These are phyloP conservation scores for Zopfia rhizophila DNA, from an alignment of 2,329 filamentous ascomycete species.

Conservation along the genomic window DNA sequence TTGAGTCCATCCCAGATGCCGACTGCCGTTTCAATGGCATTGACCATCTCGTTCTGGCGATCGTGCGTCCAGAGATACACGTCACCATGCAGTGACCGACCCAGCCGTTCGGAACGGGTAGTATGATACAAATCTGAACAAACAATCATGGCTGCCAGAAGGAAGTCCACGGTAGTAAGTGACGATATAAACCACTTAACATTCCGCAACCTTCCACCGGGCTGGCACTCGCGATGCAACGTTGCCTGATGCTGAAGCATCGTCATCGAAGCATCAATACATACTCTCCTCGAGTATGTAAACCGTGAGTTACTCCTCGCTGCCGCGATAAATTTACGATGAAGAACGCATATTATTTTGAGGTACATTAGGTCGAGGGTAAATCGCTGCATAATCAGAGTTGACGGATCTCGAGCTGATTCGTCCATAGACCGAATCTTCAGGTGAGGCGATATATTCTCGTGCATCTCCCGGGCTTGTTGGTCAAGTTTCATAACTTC, in stretches of 20 bases:
- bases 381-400: slow-evolving; percentile 81
- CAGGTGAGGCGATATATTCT: slow-evolving; percentile 81
- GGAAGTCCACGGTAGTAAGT: slow-evolving; percentile 84
- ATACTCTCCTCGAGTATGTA: slow-evolving; percentile 82
- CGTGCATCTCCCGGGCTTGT: slow-evolving; percentile 65
- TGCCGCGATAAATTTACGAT: slow-evolving; percentile 84
- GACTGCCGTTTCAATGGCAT: slow-evolving; percentile 75
- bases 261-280: slow-evolving; percentile 86
- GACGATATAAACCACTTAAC: slow-evolving; percentile 83
- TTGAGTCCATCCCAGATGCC: slow-evolving; percentile 83
- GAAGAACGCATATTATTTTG: slow-evolving; percentile 88
- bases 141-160: slow-evolving; percentile 86
- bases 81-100: slow-evolving; percentile 48
- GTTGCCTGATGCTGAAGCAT: slow-evolving; percentile 81
- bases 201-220: slow-evolving; percentile 75
- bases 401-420: slow-evolving; percentile 74
- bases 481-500: slow-evolving; percentile 70
- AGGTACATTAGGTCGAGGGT: slow-evolving; percentile 86
- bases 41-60: slow-evolving; percentile 77
- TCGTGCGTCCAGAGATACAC: slow-evolving; percentile 58
- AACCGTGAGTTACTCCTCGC: slow-evolving; percentile 84
- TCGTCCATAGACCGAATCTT: slow-evolving; percentile 79
- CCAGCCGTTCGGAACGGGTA: slow-evolving; percentile 55
- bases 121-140: slow-evolving; percentile 83
- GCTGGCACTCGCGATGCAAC: slow-evolving; percentile 78